Evolutionary conservation across 352 stramenopile genomes (phyloP).

Genomic region (Globisporangium viniferum): DNA sequence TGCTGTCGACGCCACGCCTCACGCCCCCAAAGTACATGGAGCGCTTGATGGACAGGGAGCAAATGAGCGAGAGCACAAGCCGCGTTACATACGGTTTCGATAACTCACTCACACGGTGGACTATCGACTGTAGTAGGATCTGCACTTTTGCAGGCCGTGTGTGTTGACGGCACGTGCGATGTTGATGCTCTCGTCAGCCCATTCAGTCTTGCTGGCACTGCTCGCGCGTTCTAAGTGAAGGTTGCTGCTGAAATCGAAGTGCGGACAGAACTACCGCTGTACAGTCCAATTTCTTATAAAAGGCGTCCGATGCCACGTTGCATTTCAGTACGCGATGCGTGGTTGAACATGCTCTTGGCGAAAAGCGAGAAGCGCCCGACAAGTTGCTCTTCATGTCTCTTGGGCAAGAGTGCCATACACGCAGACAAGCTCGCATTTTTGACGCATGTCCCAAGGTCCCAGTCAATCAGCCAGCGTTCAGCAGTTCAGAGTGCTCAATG

Average conservation of each 20-base stretch:
- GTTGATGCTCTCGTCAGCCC: background rate
- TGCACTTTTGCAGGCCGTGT: background rate
- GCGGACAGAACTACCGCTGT: background rate
- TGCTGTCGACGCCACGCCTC: background rate
- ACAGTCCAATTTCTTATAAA: background rate
- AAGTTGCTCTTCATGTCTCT: background rate
- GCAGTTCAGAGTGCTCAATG: no score
- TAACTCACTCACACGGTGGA: constrained; percentile 3
- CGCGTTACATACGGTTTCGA: background rate
- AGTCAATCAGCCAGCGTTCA: background rate
- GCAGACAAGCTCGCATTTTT: background rate
- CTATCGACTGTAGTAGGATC: background rate
- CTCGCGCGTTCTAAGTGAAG: background rate
- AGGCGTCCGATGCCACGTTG: background rate
- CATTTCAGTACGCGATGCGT: background rate
- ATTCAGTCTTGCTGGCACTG: background rate
- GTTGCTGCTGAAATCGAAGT: background rate
- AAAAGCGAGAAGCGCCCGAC: background rate
- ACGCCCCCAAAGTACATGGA: background rate
- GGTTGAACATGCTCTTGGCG: background rate
- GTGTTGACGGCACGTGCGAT: background rate
- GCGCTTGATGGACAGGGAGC: background rate
- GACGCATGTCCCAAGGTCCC: background rate
- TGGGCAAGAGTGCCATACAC: background rate
- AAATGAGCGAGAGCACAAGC: background rate